Percentiles rank a stretch among this genome's conserved stretches.
Conservation (phyloP, 306 rosid species). For the Morella rubra region DNA sequence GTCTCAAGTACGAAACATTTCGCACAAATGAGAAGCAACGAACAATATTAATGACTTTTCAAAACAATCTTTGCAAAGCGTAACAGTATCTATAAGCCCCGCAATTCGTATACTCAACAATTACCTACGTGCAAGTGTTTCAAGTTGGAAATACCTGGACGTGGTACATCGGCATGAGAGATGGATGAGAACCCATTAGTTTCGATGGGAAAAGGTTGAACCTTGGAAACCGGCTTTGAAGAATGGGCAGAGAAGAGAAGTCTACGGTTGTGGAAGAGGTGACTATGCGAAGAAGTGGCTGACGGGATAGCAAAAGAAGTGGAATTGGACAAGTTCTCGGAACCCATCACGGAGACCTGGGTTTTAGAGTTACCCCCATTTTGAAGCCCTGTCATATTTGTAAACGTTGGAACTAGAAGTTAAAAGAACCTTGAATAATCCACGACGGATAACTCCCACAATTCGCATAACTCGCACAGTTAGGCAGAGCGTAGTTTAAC, state of each 20-base stretch:
- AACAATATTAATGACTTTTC: neutral
- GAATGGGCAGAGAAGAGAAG: slow-evolving; percentile 39
- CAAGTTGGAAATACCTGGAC: slow-evolving; percentile 37
- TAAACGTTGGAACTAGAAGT: neutral
- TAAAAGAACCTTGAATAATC: neutral
- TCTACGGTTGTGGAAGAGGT: slow-evolving; percentile 26
- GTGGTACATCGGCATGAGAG: slow-evolving; percentile 42
- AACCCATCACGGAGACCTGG: slow-evolving; percentile 36
- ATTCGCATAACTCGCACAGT: neutral
- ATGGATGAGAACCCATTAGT: slow-evolving; percentile 55
- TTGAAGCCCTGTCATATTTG: neutral
- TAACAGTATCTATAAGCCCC: neutral
- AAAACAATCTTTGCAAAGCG: neutral
- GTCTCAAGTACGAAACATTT: neutral
- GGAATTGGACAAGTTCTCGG: slow-evolving; percentile 38
- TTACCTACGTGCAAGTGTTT: neutral
- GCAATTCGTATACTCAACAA: neutral
- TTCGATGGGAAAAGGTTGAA: slow-evolving; percentile 41
- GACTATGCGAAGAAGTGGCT: slow-evolving; percentile 26
- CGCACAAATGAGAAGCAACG: neutral
- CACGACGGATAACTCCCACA: neutral
- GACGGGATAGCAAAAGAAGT: slow-evolving; percentile 37
- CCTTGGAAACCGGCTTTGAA: slow-evolving; percentile 38
- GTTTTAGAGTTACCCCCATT: neutral
- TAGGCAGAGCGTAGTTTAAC: neutral